phyloP scores from a whole-genome alignment of 768 basidiomycete species.

The Termitomyces sp. region DNA sequence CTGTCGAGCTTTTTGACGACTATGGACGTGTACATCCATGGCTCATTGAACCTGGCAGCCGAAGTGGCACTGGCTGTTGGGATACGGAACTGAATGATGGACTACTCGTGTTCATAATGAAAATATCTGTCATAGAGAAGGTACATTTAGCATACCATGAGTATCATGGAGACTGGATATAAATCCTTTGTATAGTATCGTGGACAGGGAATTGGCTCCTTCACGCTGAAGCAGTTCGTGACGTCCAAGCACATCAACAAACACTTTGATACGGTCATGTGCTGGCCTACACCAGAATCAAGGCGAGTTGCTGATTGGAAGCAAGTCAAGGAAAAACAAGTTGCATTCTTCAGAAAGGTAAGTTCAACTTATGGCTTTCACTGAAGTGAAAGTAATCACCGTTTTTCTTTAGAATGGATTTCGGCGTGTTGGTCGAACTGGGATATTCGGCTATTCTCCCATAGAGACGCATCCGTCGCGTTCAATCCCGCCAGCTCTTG shows the following conservation, averaged over 20 bases:
- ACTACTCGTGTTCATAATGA: slow-evolving; percentile 20
- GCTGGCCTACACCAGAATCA: slow-evolving; percentile 18
- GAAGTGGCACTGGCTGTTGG: slow-evolving; percentile 27
- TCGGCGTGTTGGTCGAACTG: slow-evolving; percentile 3
- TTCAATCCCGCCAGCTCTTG: background rate
- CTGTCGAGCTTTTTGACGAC: slow-evolving; percentile 24
- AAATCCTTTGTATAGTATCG: slow-evolving; percentile 3
- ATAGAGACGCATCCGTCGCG: background rate
- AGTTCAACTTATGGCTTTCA: background rate
- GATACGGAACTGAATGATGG: slow-evolving; percentile 22
- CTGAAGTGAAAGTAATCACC: background rate
- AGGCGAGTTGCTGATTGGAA: background rate
- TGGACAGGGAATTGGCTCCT: slow-evolving; percentile 12
- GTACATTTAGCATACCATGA: slow-evolving; percentile 6
- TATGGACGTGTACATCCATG: slow-evolving; percentile 17
- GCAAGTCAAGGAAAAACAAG: slow-evolving; percentile 1
- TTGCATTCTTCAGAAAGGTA: background rate
- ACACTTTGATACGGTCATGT: slow-evolving; percentile 12
- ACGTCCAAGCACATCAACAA: slow-evolving; percentile 9
- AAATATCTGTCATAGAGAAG: slow-evolving; percentile 17
- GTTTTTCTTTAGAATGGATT: background rate
- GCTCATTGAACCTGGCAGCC: slow-evolving; percentile 18
- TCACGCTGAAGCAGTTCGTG: slow-evolving; percentile 11
- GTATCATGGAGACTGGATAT: background rate
- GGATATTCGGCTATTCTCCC: slow-evolving; percentile 4